Evolutionary conservation across 352 stramenopile genomes (phyloP), one percentile per base, ranked within the genome.

Genomic region (Phytopythium chamaehyphon): DNA sequence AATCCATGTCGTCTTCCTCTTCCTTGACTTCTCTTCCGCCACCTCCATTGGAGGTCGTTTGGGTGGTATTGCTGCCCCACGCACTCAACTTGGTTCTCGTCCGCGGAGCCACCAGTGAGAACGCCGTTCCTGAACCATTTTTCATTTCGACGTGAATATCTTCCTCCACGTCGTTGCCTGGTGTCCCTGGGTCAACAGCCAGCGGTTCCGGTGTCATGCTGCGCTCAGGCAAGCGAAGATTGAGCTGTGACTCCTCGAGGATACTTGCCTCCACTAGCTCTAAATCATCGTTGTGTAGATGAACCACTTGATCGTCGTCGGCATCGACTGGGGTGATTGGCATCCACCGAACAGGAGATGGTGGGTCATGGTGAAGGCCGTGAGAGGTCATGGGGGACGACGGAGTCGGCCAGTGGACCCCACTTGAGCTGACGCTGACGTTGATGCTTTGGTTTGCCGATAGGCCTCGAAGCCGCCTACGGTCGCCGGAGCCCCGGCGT

Each of bases 151-250:
- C 45, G 3, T 28, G 8, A 36, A 23, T 36, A n/a, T 3, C 47
- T 35, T 40, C 14, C 12, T 15, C 46, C 3, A 11, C 42, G 10
- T 12, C 15, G 0, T 8, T 19, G 11, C 19, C 31, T 16, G 47
- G 22, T 22, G 70, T 66, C 26, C 63, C 54, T 48, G 50, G 57
- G 8, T 44, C 43, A 31, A 55, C 28, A 22, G 75, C 51, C 11
- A 85, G 52, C 6, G 76, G 73, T 28, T 88, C 74, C 15, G 70
- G 74, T 5, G 76, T 86, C 24, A 45, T 70, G 49, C 73, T 91
- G 35, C 80, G 69, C 53, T 84, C 77, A 8, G 77, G 80, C 14
- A 68, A 57, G 6, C 76, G 69, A 40, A 89, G 57, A 38, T 71
- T 73, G 14, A 83, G 47, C 16, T 74, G 73, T 0, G 69, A 73